Evolutionary conservation across 805 yeast genomes (phyloP).

Genomic region (Candida coquimbonensis): DNA sequence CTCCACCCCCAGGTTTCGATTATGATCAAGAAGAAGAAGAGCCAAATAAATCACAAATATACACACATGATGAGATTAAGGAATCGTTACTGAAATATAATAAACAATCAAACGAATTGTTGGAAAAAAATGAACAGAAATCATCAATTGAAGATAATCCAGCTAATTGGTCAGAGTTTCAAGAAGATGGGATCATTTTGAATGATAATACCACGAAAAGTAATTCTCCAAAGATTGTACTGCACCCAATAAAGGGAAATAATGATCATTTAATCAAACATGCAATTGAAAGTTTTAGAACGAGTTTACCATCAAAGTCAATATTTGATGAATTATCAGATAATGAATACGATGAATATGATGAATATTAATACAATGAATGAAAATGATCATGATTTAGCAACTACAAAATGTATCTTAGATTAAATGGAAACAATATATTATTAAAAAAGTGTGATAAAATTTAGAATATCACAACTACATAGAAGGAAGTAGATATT

Average conservation of each 20-base stretch:
- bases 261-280: conserved; percentile 20
- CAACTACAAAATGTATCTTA: no score
- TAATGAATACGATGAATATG: conserved; percentile 5
- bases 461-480: no score
- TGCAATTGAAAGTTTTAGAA: conserved; percentile 22
- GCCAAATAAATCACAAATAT: conserved; percentile 26
- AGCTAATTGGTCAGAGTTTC: conserved; percentile 3
- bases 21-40: conserved; percentile 31
- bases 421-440: no score
- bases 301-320: conserved; percentile 32
- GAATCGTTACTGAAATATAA: conserved; percentile 17
- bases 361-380: neutral
- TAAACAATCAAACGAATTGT: conserved; percentile 12
- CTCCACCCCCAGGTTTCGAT: conserved; percentile 36
- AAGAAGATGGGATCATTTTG: conserved; percentile 16
- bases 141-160: neutral
- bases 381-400: no score
- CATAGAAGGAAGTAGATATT: no score
- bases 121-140: conserved; percentile 8
- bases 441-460: no score
- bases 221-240: conserved; percentile 18
- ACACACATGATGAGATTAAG: conserved; percentile 20
- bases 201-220: conserved; percentile 12
- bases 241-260: conserved; percentile 20
- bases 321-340: conserved; percentile 27